Evolutionary conservation across 179 eudicot genomes (phyloP).

Genomic region (Silene coronaria): DNA sequence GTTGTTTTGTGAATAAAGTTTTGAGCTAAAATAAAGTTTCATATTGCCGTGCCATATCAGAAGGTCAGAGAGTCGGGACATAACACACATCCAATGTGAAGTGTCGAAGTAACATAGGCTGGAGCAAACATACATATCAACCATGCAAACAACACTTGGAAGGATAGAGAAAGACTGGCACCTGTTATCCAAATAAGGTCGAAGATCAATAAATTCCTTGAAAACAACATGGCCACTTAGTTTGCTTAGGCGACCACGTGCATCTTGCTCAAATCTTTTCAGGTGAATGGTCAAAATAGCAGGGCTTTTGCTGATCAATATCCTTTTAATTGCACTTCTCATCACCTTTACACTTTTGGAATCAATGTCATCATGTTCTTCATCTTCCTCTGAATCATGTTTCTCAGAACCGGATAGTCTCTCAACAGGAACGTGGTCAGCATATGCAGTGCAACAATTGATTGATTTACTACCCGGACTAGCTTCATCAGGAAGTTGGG

Average conservation of each 20-base stretch:
- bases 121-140: background rate
- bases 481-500: conserved; percentile 25
- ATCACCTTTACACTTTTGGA: conserved; percentile 53
- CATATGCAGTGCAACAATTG: conserved; percentile 21
- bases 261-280: conserved; percentile 90
- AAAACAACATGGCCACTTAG: conserved; percentile 83
- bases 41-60: background rate
- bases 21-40: no score
- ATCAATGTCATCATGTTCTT: conserved; percentile 32
- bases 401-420: conserved; percentile 24
- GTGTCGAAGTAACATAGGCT: background rate
- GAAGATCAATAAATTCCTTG: conserved; percentile 61
- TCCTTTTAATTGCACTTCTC: conserved; percentile 81
- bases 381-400: conserved; percentile 37
- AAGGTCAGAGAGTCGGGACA: background rate
- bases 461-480: conserved; percentile 18
- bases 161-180: conserved; percentile 23
- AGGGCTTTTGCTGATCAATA: conserved; percentile 60
- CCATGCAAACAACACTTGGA: background rate
- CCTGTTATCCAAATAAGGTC: conserved; percentile 76
- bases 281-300: conserved; percentile 77
- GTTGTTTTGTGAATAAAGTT: background rate
- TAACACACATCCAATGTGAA: background rate
- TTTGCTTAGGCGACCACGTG: conserved; percentile 82
- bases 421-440: conserved; percentile 16